Evolutionary conservation across 768 basidiomycete genomes (phyloP).

Genomic region (Leccinum sublutescens): DNA sequence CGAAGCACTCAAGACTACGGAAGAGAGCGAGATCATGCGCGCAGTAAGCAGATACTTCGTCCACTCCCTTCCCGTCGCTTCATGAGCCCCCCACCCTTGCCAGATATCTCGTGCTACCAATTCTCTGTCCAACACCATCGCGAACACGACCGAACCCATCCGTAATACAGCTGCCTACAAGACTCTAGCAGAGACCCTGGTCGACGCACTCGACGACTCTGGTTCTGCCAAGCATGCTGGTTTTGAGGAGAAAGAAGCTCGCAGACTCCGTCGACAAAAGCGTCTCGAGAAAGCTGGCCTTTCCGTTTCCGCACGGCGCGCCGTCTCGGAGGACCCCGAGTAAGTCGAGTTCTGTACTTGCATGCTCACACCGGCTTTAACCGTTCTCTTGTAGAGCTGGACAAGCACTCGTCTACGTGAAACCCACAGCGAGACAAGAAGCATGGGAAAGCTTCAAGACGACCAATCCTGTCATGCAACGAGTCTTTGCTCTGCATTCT

Average conservation of each 20-base stretch:
- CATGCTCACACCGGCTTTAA: background rate
- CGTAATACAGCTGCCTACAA: conserved; percentile 96
- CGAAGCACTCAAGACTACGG: conserved; percentile 89
- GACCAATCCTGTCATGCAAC: conserved; percentile 72
- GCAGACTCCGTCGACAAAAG: conserved; percentile 73
- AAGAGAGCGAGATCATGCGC: conserved; percentile 91
- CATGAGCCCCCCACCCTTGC: background rate
- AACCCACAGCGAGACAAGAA: conserved; percentile 75
- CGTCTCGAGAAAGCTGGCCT: conserved; percentile 84
- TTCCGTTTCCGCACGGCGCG: conserved; percentile 38
- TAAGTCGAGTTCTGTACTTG: conserved; percentile 40
- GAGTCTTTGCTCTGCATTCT: conserved; percentile 55
- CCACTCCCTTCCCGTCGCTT: background rate
- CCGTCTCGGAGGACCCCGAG: conserved; percentile 76
- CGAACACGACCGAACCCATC: conserved; percentile 92
- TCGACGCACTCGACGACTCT: conserved; percentile 93
- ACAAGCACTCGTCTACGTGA: conserved; percentile 78
- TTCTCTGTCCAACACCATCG: conserved; percentile 82
- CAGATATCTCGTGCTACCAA: conserved; percentile 85
- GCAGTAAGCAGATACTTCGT: conserved; percentile 48
- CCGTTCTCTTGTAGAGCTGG: conserved; percentile 65
- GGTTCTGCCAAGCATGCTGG: conserved; percentile 93
- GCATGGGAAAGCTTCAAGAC: conserved; percentile 79
- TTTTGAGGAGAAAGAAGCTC: conserved; percentile 91
- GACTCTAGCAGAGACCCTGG: conserved; percentile 78